Conservation (phyloP, 2,329 filamentous ascomycete genomes). For the Gaeumannomyces sp. region DNA sequence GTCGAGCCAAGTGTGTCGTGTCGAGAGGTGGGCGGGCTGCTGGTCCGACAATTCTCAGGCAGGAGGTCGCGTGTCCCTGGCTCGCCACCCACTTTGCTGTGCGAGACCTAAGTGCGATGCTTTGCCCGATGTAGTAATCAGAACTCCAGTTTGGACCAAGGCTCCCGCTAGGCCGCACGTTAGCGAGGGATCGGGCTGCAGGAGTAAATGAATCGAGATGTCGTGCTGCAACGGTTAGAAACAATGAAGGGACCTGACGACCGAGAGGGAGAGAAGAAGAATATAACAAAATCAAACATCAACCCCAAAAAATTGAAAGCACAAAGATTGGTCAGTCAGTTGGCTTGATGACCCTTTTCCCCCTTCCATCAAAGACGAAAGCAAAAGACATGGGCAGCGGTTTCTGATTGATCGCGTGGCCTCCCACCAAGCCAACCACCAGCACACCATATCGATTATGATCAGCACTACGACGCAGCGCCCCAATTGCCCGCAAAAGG, state of each 20-base stretch:
- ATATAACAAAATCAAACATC: neutral
- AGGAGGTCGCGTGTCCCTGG: neutral
- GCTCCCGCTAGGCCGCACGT: neutral
- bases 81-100: neutral
- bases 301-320: too few species aligned
- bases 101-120: neutral
- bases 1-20: too few species aligned
- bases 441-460: too few species aligned
- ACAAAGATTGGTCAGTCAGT: neutral
- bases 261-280: neutral
- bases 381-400: neutral
- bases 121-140: neutral
- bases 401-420: neutral
- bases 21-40: too few species aligned
- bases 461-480: neutral
- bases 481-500: neutral
- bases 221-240: neutral
- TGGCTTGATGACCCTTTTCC: neutral
- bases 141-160: neutral
- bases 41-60: neutral
- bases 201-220: neutral
- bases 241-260: neutral
- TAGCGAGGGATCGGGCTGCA: too few species aligned
- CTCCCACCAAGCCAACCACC: too few species aligned
- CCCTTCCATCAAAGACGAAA: neutral